These are phyloP conservation scores for Pseudomassariella vexata DNA, from an alignment of 2,329 filamentous ascomycete genomes.

Conservation along the genomic window DNA sequence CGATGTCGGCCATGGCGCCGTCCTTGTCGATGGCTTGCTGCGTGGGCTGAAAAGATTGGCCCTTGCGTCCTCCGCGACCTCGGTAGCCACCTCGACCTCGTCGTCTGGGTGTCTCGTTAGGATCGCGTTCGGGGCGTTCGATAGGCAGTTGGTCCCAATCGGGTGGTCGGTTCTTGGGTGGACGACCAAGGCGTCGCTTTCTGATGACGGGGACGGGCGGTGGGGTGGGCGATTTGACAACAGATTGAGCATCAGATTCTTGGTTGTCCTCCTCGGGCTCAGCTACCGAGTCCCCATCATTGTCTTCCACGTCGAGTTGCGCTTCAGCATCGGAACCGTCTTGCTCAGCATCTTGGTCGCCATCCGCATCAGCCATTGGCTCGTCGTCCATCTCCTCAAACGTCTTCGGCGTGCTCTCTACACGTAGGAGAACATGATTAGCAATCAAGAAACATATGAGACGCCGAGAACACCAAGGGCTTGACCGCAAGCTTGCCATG, in stretches of 20 bases:
- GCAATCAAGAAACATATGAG: background rate
- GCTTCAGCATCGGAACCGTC: constrained; percentile 20
- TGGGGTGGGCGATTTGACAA: constrained; percentile 47
- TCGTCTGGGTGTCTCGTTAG: constrained; percentile 52
- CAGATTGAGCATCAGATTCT: constrained; percentile 30
- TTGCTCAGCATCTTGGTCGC: constrained; percentile 27
- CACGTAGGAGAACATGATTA: background rate
- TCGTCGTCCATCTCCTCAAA: constrained; percentile 9
- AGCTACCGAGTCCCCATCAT: constrained; percentile 14
- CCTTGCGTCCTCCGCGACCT: constrained; percentile 58
- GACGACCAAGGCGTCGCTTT: constrained; percentile 75
- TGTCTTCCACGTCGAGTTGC: constrained; percentile 24
- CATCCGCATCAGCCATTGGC: constrained; percentile 44
- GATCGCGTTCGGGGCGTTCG: constrained; percentile 47
- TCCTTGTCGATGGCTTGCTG: constrained; percentile 90
- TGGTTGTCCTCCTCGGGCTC: constrained; percentile 33
- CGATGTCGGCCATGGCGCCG: constrained; percentile 83
- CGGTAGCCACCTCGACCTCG: constrained; percentile 68
- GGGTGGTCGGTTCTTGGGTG: constrained; percentile 76
- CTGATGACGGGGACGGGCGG: constrained; percentile 60
- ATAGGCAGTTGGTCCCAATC: constrained; percentile 65
- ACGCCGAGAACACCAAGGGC: background rate
- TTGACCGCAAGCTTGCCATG: background rate
- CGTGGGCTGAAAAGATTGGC: constrained; percentile 67
- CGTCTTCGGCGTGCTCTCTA: constrained; percentile 8